phyloP scores from a whole-genome alignment of 495 filamentous ascomycete species.

The Glonium stellatum region DNA sequence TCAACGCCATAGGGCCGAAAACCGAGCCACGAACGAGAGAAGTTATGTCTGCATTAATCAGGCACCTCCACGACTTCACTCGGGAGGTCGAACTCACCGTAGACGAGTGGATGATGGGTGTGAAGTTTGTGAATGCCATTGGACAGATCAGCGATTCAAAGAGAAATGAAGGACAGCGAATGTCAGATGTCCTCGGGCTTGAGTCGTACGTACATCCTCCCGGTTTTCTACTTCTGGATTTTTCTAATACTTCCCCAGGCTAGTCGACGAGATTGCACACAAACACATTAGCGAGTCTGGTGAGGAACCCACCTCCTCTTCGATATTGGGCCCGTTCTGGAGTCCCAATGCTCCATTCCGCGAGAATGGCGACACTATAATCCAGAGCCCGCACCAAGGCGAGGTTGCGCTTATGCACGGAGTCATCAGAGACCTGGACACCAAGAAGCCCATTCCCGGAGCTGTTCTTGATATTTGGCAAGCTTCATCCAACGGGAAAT shows the following conservation, averaged over 20 bases:
- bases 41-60: constrained; percentile 59
- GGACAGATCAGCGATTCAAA: constrained; percentile 52
- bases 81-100: constrained; percentile 73
- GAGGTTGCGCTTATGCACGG: constrained; percentile 70
- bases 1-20: constrained; percentile 70
- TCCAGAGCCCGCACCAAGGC: constrained; percentile 60
- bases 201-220: constrained; percentile 54
- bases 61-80: constrained; percentile 76
- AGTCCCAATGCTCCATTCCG: constrained; percentile 76
- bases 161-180: constrained; percentile 69
- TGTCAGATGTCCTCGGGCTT: constrained; percentile 73
- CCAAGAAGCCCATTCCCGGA: constrained; percentile 59
- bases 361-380: constrained; percentile 60
- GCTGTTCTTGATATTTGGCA: constrained; percentile 85
- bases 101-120: constrained; percentile 74
- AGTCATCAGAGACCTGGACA: constrained; percentile 61
- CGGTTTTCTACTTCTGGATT: neutral
- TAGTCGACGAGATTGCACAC: constrained; percentile 81
- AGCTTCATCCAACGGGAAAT: constrained; percentile 73
- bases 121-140: constrained; percentile 50
- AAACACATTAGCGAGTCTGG: constrained; percentile 65
- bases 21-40: constrained; percentile 59
- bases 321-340: constrained; percentile 86
- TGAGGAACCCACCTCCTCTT: constrained; percentile 66
- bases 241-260: constrained; percentile 37